Percentiles rank a stretch among this genome's conserved stretches.
Evolutionary conservation across 1,284 basidiomycete species (phyloP).

Genomic region (Apiotrichum laibachii): DNA sequence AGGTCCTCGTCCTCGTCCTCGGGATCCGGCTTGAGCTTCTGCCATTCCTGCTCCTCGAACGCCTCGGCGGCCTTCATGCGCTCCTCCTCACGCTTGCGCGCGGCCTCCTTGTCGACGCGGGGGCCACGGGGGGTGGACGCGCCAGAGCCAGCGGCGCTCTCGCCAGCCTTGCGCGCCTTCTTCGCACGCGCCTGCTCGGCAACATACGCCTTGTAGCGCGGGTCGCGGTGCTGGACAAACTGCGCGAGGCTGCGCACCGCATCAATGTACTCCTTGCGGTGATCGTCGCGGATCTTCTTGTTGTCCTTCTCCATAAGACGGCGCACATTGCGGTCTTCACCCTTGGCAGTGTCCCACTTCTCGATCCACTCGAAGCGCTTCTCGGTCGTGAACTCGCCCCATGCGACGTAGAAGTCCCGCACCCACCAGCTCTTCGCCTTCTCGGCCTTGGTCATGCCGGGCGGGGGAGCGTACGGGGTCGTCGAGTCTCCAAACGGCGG

Average conservation of each 20-base stretch:
- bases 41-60: conserved; percentile 68
- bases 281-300: conserved; percentile 82
- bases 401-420: conserved; percentile 78
- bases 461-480: conserved; percentile 60
- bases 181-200: conserved; percentile 53
- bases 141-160: background rate
- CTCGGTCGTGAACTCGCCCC: conserved; percentile 80
- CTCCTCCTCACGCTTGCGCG: conserved; percentile 28
- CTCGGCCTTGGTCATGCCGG: conserved; percentile 55
- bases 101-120: conserved; percentile 30
- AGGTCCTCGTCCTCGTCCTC: conserved; percentile 57
- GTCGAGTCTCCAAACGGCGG: conserved; percentile 81
- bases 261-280: conserved; percentile 89
- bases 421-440: conserved; percentile 55
- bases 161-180: conserved; percentile 11
- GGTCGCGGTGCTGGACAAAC: conserved; percentile 91
- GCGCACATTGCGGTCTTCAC: conserved; percentile 79
- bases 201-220: conserved; percentile 76
- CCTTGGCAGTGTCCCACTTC: conserved; percentile 76
- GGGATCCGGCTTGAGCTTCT: conserved; percentile 65
- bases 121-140: conserved; percentile 9
- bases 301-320: conserved; percentile 95
- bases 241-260: conserved; percentile 76
- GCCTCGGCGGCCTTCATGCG: conserved; percentile 31
- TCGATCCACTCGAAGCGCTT: conserved; percentile 92